phyloP scores from a whole-genome alignment of 2,329 filamentous ascomycete species.

The Epicoccum sorghinum region DNA sequence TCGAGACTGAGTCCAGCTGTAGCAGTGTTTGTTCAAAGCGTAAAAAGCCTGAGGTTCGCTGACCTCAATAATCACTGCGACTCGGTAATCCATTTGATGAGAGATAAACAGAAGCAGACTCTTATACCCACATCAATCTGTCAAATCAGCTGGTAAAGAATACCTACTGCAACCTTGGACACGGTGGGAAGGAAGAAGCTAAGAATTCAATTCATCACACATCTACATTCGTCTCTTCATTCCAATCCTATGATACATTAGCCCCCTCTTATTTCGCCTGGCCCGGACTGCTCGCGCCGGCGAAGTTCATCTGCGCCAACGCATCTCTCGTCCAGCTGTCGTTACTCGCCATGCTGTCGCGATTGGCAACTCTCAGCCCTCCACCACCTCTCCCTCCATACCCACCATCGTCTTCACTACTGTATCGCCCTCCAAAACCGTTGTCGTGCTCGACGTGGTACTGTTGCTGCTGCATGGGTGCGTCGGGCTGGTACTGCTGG shows the following conservation, averaged over 20 bases:
- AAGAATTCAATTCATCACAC: neutral
- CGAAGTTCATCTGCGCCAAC: slow-evolving; percentile 18
- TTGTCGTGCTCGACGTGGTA: slow-evolving; percentile 6
- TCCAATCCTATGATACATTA: neutral
- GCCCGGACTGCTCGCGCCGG: neutral
- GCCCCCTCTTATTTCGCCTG: neutral
- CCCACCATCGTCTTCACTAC: slow-evolving; percentile 15
- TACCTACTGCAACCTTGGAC: no score
- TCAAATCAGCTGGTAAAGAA: no score
- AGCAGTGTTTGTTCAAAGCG: no score
- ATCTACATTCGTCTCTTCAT: neutral
- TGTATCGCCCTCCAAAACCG: slow-evolving; percentile 8
- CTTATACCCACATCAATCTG: no score
- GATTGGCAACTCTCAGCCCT: slow-evolving; percentile 52
- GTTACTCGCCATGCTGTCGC: slow-evolving; percentile 35
- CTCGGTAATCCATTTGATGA: no score
- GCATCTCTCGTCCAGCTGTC: slow-evolving; percentile 17
- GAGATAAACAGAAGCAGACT: no score
- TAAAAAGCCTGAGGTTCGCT: no score
- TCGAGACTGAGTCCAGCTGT: no score
- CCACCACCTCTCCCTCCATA: slow-evolving; percentile 28
- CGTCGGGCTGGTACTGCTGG: slow-evolving; percentile 8
- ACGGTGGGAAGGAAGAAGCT: no score
- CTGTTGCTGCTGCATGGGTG: slow-evolving; percentile 8
- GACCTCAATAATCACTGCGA: no score